Evolutionary conservation across 306 rosid genomes (phyloP).

Genomic region (Lotus japonicus): DNA sequence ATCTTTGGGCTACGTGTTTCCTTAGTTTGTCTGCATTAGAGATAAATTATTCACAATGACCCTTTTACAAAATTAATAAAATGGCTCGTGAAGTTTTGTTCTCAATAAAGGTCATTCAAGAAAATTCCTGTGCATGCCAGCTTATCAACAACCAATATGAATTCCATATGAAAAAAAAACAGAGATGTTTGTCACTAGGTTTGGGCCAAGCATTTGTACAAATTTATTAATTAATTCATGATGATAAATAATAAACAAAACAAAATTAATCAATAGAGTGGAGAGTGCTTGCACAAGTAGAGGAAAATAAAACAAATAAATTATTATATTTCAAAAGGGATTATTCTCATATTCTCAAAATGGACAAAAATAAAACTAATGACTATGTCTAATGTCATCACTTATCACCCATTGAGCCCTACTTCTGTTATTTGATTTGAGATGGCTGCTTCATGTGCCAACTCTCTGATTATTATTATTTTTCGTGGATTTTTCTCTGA

Average conservation of each 20-base stretch:
- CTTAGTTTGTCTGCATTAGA: constrained; percentile 19
- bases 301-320: constrained; percentile 24
- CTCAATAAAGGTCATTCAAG: constrained; percentile 26
- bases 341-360: too few relatives aligned
- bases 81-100: constrained; percentile 17
- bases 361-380: constrained; percentile 28
- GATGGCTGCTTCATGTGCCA: constrained; percentile 27
- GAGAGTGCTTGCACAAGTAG: constrained; percentile 26
- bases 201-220: constrained; percentile 15
- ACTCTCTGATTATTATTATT: constrained; percentile 13
- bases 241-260: constrained; percentile 14
- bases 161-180: constrained; percentile 11
- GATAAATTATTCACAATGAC: constrained; percentile 21
- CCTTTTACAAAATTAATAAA: constrained; percentile 6
- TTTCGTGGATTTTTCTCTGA: neutral
- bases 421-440: constrained; percentile 9
- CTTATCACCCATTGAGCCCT: constrained; percentile 16
- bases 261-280: neutral
- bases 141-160: constrained; percentile 30
- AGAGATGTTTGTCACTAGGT: constrained; percentile 12
- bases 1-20: constrained; percentile 21
- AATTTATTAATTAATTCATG: constrained; percentile 13
- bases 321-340: neutral
- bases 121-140: constrained; percentile 38
- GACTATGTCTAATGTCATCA: constrained; percentile 25